These are phyloP conservation scores for Fusarium tupiense DNA, from an alignment of 2,329 filamentous ascomycete genomes.

Conservation along the genomic window DNA sequence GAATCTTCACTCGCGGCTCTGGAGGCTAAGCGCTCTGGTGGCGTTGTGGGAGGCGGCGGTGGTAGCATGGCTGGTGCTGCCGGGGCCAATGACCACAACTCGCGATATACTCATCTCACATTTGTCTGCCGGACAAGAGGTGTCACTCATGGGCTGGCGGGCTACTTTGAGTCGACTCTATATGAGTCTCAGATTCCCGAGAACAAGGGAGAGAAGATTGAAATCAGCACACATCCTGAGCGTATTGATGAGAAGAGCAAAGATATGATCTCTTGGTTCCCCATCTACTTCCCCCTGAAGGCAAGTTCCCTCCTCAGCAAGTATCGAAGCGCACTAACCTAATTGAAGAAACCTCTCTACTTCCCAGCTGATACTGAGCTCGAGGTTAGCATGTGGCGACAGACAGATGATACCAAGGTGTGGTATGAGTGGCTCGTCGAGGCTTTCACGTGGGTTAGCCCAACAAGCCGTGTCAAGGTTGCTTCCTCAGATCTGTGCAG, in stretches of 20 bases:
- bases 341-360: slow-evolving; percentile 78
- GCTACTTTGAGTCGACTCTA: slow-evolving; percentile 97
- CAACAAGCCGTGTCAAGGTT: slow-evolving; percentile 71
- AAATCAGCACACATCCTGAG: slow-evolving; percentile 92
- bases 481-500: slow-evolving; percentile 74
- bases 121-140: slow-evolving; percentile 84
- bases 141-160: slow-evolving; percentile 88
- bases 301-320: slow-evolving; percentile 57
- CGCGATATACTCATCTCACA: slow-evolving; percentile 77
- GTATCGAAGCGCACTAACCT: background rate
- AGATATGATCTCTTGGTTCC: slow-evolving; percentile 99
- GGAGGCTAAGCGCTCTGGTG: slow-evolving; percentile 68
- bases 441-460: slow-evolving; percentile 74
- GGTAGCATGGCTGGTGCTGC: slow-evolving; percentile 79
- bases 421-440: slow-evolving; percentile 99
- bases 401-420: slow-evolving; percentile 93
- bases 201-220: slow-evolving; percentile 65
- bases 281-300: slow-evolving; percentile 97
- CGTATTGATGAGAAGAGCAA: slow-evolving; percentile 92
- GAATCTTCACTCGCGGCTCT: slow-evolving; percentile 64
- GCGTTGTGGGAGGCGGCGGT: slow-evolving; percentile 72
- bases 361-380: slow-evolving; percentile 86
- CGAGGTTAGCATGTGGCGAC: slow-evolving; percentile 93
- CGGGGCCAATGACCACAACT: slow-evolving; percentile 91
- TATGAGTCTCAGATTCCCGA: slow-evolving; percentile 67